Conservation (phyloP, 2,329 filamentous ascomycete genomes). For the Elsinoe fawcettii region DNA sequence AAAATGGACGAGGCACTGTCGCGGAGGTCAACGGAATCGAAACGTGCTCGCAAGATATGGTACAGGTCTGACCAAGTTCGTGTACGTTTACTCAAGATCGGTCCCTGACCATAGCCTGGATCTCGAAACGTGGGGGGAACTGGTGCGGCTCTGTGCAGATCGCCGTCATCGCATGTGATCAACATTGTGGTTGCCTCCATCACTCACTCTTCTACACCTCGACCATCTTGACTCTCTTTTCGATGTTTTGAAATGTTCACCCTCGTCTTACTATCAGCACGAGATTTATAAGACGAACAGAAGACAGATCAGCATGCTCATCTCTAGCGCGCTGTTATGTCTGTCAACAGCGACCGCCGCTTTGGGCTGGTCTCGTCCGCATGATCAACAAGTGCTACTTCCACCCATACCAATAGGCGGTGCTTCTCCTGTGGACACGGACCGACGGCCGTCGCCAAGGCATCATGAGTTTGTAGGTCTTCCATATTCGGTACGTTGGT, state of each 20-base stretch:
- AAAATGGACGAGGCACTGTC: not conserved
- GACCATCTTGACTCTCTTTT: too few species aligned
- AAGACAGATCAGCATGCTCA: not conserved
- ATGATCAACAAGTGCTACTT: slow-evolving; percentile 17
- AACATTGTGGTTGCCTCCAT: too few species aligned
- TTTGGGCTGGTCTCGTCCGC: not conserved
- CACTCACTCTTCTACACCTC: too few species aligned
- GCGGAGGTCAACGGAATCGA: not conserved
- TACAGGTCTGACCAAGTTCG: too few species aligned
- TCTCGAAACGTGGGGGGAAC: too few species aligned
- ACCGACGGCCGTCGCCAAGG: not conserved
- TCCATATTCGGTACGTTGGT: not conserved
- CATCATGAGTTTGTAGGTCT: slow-evolving; percentile 25
- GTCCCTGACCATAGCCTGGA: too few species aligned
- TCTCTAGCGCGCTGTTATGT: not conserved
- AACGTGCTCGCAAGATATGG: too few species aligned
- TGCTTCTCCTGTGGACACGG: not conserved
- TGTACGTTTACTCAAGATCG: too few species aligned
- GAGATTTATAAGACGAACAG: not conserved
- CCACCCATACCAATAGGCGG: slow-evolving; percentile 8
- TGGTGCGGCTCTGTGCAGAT: too few species aligned
- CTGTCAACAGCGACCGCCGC: slow-evolving; percentile 1
- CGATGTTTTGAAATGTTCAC: not conserved
- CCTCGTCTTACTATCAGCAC: not conserved
- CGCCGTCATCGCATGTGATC: too few species aligned